These are phyloP conservation scores for Pseudisothecium myosuroides DNA, from an alignment of 225 moss, liverwort and hornwort species.

Conservation along the genomic window DNA sequence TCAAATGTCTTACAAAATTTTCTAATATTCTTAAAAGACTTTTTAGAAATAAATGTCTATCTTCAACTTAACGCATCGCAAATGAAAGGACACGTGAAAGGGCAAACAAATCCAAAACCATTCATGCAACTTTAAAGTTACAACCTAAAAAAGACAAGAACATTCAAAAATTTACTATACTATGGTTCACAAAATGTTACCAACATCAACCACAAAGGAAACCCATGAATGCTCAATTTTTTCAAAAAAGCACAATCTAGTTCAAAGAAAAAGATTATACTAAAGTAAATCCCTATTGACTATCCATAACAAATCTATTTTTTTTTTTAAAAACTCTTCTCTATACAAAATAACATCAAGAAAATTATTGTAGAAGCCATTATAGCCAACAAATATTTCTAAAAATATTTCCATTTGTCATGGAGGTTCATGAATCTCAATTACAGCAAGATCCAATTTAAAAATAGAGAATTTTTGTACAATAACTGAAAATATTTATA, in stretches of 20 bases:
- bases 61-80: fast-evolving
- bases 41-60: neutral
- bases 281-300: neutral
- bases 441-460: too few species aligned
- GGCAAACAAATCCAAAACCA: fast-evolving
- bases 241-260: neutral
- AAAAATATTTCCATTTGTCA: too few species aligned
- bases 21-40: neutral
- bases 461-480: too few species aligned
- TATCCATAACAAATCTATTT: fast-evolving
- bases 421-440: too few species aligned
- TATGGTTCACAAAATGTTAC: neutral
- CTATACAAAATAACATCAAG: too few species aligned
- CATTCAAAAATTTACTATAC: neutral
- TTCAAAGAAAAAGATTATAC: too few species aligned
- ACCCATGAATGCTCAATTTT: neutral
- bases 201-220: too few species aligned
- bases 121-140: neutral
- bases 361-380: too few species aligned
- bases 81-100: neutral
- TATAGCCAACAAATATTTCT: too few species aligned
- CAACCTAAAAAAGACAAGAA: neutral
- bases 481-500: too few species aligned
- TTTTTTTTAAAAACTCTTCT: too few species aligned
- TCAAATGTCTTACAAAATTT: too few species aligned